phyloP scores from a whole-genome alignment of 495 filamentous ascomycete genomes.

The Xylaria palmicola region DNA sequence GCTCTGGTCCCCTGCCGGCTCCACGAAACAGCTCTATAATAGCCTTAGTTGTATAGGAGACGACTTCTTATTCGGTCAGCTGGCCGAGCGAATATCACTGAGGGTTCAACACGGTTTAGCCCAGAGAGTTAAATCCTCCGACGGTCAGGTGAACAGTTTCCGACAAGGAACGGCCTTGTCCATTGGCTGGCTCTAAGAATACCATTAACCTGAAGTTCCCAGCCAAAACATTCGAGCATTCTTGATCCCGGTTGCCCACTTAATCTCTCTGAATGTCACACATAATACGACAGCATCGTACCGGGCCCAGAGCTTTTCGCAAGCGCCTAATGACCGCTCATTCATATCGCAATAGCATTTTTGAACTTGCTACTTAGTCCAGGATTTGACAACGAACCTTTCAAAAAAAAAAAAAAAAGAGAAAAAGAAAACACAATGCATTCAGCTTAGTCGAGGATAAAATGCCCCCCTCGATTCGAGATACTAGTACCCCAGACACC shows the following conservation, averaged over 20 bases:
- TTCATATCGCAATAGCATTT: too few species aligned
- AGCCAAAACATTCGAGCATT: neutral
- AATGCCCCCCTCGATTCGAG: too few species aligned
- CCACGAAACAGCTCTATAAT: too few species aligned
- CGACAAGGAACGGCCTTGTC: slow-evolving; percentile 8
- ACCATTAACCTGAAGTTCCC: slow-evolving; percentile 1
- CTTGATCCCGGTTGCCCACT: neutral
- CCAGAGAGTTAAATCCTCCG: too few species aligned
- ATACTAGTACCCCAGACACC: neutral
- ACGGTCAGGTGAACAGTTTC: slow-evolving; percentile 11
- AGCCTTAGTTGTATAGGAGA: too few species aligned
- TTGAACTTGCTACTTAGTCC: too few species aligned
- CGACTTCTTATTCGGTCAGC: neutral
- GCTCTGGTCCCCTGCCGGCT: neutral
- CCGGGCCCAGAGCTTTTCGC: neutral
- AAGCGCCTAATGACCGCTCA: too few species aligned
- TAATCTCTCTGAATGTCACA: neutral
- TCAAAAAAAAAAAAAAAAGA: too few species aligned
- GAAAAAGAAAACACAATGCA: too few species aligned
- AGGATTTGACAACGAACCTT: too few species aligned
- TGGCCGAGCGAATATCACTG: neutral
- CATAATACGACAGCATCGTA: neutral
- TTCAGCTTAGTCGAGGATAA: too few species aligned
- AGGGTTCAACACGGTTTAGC: too few species aligned
- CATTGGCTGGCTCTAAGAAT: neutral